Base-by-base conservation (phyloP, 176 grass and related monocot species). In the Aegilops speltoides region DNA sequence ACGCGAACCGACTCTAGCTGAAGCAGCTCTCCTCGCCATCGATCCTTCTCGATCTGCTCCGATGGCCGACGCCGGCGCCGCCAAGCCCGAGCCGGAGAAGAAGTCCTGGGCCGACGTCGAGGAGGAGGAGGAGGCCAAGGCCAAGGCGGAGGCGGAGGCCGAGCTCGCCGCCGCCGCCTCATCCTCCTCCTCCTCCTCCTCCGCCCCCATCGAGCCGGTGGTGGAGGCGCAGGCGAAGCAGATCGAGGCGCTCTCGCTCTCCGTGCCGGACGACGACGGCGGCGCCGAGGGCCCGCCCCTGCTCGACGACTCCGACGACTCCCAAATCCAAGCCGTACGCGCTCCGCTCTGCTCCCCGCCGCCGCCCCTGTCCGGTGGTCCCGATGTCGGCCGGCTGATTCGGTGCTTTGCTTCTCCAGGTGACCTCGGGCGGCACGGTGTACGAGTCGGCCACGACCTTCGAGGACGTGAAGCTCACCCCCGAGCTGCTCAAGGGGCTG, bases 321-420 rank as follows among this genome's bases (percentile, higher is more conserved):
- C 91, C n/a, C 90, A 96, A 64, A 98, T 98, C 84, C 84, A 92
- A 73, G 88, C 93, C 41, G 96, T 98, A 98, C 62, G 83, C 34
- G 25, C 43, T 15, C 16, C 28, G 0, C 64, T 17, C 32, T 72
- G 20, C 8, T 26, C 26, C 46, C 26, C 60, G 50, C 26, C 63
- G 23, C 54, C 33, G 48, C 33, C 71, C 3, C 45, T 48, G 45
- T 48, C 45, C 45, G 0, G 40, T 19, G 6, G 40, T 34, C 54
- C 46, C 38, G 4, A 16, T 76, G 7, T 1, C 24, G 40, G 72
- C 26, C 32, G 41, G 57, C 82, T 80, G 82, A 76, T 76, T 70
- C 77, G 29, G 41, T 77, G 64, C 12, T 34, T 23, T 32, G 19
- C 76, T 83, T 83, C 32, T 75, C 34, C 65, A 98, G 93, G 92